Evolutionary conservation across 306 rosid genomes (phyloP), one percentile per base, ranked within the genome.

Genomic region (Gynostemma pentaphyllum): DNA sequence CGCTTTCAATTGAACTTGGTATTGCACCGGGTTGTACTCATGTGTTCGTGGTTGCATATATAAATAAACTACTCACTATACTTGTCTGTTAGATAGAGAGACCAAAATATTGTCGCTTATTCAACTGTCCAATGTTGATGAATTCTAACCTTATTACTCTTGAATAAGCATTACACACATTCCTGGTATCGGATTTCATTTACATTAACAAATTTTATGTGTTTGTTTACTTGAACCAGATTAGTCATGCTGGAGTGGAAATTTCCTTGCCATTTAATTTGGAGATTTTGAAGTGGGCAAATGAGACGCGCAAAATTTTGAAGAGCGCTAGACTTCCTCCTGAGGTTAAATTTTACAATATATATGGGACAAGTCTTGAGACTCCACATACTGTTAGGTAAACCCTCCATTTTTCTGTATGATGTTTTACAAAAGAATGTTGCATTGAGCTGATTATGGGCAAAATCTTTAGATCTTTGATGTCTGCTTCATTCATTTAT

Each of bases 381-480:
- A 92, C 99, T 1, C 80, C 95, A n/a, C 92, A 92, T 76, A 86
- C 83, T 56, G 80, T 88, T 76, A 80, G 99, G 99, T 92, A 92
- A 74, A 67, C 65, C 52, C 70, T 74, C 34, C 61, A 8, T 32
- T 78, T 40, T 34, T 10, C 61, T 45, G 21, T 45, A 46, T 27
- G 50, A 41, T 39, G 4, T 48, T n/a, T 61, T 47, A 13, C 41
- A 26, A 19, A 34, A 10, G 36, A 51, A 23, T 23, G 30, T 26
- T 10, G 42, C 28, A 34, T 11, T 37, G 29, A 37, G 37, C 1
- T 59, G n/a, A 37, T 26, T 24, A n/a, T 24, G 16, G 14, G n/a
- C 51, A 14, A 22, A 41, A 41, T 12, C 2, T 48, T 48, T 22
- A 16, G 45, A 34, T 13, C 11, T 28, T 45, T 27, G 23, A 66